A percentile compares a stretch with the other conserved stretches of the same genome.
Conservation (phyloP, 2,329 filamentous ascomycete genomes). For the Huntiella decipiens region DNA sequence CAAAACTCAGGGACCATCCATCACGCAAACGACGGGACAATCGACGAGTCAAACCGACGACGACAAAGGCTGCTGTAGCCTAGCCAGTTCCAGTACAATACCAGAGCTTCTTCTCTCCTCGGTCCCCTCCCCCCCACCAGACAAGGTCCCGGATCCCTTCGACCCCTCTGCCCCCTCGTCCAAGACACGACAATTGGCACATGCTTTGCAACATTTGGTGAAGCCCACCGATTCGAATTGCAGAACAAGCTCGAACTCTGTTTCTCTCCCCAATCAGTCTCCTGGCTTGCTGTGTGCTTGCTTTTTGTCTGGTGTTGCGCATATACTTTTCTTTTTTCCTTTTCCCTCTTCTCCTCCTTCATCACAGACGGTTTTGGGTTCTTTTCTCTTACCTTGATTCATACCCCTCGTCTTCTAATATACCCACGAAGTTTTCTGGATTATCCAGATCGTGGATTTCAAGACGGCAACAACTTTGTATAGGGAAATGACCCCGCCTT, state of each 20-base stretch:
- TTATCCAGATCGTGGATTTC: too few species aligned
- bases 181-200: background rate
- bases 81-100: background rate
- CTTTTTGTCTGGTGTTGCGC: constrained; percentile 4
- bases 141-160: constrained; percentile 1
- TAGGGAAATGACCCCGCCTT: too few species aligned
- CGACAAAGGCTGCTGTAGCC: too few species aligned
- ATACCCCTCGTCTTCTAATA: background rate
- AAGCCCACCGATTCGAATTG: background rate
- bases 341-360: background rate
- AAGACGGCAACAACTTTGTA: too few species aligned
- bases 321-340: constrained; percentile 1
- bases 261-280: background rate
- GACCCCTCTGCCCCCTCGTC: background rate
- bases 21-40: too few species aligned
- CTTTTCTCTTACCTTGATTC: too few species aligned
- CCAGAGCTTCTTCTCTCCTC: background rate
- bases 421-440: too few species aligned
- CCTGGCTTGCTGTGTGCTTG: background rate
- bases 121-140: background rate
- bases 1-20: too few species aligned
- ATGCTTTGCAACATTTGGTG: background rate
- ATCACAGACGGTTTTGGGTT: background rate
- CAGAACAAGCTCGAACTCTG: background rate
- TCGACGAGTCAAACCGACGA: too few species aligned